Percentiles rank a stretch among this genome's conserved stretches.
Evolutionary conservation across 345 rosid genomes (phyloP).

Genomic region (Fremontodendron californicum): DNA sequence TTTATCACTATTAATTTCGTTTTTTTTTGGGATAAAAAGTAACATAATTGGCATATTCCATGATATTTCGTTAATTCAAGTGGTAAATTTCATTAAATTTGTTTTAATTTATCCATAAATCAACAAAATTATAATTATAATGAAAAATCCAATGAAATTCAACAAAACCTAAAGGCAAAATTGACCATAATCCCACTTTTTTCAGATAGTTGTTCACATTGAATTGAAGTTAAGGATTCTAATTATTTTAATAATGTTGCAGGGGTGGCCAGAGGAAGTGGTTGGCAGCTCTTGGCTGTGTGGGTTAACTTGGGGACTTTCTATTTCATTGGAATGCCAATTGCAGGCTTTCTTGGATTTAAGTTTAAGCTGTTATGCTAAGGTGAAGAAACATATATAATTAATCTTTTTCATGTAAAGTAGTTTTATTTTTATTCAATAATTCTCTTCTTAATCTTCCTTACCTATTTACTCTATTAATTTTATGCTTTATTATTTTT

Average conservation of each 20-base stretch:
- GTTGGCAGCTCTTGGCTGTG: conserved; percentile 65
- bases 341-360: conserved; percentile 53
- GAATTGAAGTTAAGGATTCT: background rate
- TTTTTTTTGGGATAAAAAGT: no score
- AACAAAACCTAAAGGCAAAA: no score
- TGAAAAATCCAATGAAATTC: no score
- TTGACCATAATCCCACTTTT: no score
- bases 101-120: no score
- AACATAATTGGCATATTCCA: no score
- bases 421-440: background rate
- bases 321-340: conserved; percentile 52
- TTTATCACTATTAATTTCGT: no score
- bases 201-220: background rate
- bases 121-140: no score
- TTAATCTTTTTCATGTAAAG: background rate
- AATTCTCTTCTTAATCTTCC: background rate
- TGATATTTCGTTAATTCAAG: no score
- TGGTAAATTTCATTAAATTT: no score
- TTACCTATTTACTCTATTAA: background rate
- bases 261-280: conserved; percentile 83
- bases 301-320: conserved; percentile 47
- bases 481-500: background rate
- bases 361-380: conserved; percentile 42
- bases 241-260: background rate
- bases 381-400: conserved; percentile 34